A percentile compares a stretch with the other conserved stretches of the same genome.
Evolutionary conservation across 164 flowering plant species (phyloP).

Genomic region (Hamamelis virginiana): DNA sequence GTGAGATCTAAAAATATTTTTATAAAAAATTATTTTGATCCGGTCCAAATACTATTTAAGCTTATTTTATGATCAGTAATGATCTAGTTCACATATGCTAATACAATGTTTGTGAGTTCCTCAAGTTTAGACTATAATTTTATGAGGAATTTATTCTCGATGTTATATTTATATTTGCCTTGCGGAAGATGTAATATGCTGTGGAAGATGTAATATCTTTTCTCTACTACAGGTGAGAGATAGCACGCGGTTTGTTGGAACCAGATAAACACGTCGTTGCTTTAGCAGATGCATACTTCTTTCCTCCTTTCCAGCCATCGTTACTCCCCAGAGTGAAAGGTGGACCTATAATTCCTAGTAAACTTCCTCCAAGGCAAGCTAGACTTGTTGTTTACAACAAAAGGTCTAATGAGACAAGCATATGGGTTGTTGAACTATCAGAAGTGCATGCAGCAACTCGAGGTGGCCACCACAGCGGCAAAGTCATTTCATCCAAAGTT

Average conservation of each 20-base stretch:
- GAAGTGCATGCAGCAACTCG: slow-evolving; percentile 93
- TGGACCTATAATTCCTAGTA: slow-evolving; percentile 73
- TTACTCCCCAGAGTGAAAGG: slow-evolving; percentile 81
- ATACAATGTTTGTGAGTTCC: no score
- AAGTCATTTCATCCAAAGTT: slow-evolving; percentile 82
- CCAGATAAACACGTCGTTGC: slow-evolving; percentile 89
- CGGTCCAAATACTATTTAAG: no score
- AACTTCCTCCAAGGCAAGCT: slow-evolving; percentile 87
- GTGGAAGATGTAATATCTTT: not conserved
- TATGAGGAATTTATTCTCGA: not conserved
- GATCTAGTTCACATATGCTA: no score
- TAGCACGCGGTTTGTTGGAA: slow-evolving; percentile 87
- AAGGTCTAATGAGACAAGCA: slow-evolving; percentile 81
- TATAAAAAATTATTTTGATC: no score
- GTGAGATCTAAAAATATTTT: no score
- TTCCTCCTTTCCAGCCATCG: slow-evolving; percentile 97
- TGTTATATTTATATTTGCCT: not conserved
- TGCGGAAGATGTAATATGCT: no score
- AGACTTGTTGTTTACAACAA: slow-evolving; percentile 86
- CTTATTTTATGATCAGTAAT: no score
- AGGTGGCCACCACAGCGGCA: slow-evolving; percentile 98
- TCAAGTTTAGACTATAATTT: not conserved
- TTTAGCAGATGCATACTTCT: slow-evolving; percentile 94
- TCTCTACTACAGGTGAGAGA: slow-evolving; percentile 69
- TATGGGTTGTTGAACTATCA: slow-evolving; percentile 77